Conservation (phyloP, 768 basidiomycete species). For the Lactarius psammicola region DNA sequence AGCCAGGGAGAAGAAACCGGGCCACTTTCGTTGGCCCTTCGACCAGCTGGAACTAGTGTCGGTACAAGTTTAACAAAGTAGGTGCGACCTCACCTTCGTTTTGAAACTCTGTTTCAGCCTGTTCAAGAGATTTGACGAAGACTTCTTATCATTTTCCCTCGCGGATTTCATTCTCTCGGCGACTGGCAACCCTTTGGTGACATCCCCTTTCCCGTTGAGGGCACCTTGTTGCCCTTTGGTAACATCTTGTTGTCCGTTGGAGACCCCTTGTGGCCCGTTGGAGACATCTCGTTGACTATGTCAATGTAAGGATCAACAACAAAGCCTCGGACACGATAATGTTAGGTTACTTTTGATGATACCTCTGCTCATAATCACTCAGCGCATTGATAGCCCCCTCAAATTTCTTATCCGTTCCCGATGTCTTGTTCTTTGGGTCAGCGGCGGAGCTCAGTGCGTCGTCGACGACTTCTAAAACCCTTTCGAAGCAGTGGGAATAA, state of each 20-base stretch:
- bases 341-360: not conserved
- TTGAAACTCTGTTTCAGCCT: not conserved
- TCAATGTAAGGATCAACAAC: not conserved
- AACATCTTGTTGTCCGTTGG: too few species aligned
- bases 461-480: constrained; percentile 2
- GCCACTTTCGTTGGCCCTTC: not conserved
- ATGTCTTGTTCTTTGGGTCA: not conserved
- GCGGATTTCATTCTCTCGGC: not conserved
- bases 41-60: not conserved
- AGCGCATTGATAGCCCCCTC: not conserved
- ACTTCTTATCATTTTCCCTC: not conserved
- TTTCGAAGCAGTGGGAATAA: not conserved
- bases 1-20: not conserved
- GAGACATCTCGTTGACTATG: not conserved
- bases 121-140: not conserved
- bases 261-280: too few species aligned
- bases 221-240: too few species aligned
- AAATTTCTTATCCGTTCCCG: not conserved
- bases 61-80: not conserved
- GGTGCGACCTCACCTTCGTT: not conserved
- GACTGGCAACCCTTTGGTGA: too few species aligned
- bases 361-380: not conserved
- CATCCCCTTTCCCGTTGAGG: too few species aligned
- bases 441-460: constrained; percentile 2
- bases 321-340: not conserved